These are phyloP conservation scores for Kluyveromyces sp. DNA, from an alignment of 1,139 yeast species.

Conservation along the genomic window DNA sequence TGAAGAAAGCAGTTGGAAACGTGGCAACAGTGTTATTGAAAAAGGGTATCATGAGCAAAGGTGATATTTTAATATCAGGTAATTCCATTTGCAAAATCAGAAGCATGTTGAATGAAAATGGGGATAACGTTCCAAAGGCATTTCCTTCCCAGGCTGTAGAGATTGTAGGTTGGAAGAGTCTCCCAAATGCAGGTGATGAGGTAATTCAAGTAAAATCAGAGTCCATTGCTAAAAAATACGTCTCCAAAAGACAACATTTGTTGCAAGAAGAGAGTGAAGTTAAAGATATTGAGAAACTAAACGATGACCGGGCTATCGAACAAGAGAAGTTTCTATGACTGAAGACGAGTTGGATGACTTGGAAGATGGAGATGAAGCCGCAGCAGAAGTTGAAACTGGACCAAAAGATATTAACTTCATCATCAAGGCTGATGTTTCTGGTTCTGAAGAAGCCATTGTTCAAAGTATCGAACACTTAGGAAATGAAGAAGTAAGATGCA, in stretches of 20 bases:
- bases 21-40: constrained; percentile 79
- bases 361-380: constrained; percentile 18
- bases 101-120: constrained; percentile 71
- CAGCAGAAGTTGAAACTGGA: constrained; percentile 9
- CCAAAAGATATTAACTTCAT: constrained; percentile 50
- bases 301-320: constrained; percentile 38
- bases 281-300: constrained; percentile 61
- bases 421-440: constrained; percentile 82
- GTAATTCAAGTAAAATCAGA: constrained; percentile 72
- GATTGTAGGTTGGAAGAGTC: constrained; percentile 88
- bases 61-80: constrained; percentile 75
- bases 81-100: constrained; percentile 78
- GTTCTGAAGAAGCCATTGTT: constrained; percentile 54
- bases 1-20: constrained; percentile 77
- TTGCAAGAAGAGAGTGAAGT: constrained; percentile 53
- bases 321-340: constrained; percentile 36
- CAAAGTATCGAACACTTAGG: constrained; percentile 80
- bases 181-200: constrained; percentile 89
- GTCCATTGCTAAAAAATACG: constrained; percentile 65
- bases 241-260: constrained; percentile 53
- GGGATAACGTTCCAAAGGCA: constrained; percentile 56
- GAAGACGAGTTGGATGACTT: constrained; percentile 33
- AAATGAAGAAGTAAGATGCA: constrained; percentile 70
- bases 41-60: constrained; percentile 67
- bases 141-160: constrained; percentile 90